Conservation (phyloP, 768 basidiomycete species). For the Tylopilus cervinicoccineus region DNA sequence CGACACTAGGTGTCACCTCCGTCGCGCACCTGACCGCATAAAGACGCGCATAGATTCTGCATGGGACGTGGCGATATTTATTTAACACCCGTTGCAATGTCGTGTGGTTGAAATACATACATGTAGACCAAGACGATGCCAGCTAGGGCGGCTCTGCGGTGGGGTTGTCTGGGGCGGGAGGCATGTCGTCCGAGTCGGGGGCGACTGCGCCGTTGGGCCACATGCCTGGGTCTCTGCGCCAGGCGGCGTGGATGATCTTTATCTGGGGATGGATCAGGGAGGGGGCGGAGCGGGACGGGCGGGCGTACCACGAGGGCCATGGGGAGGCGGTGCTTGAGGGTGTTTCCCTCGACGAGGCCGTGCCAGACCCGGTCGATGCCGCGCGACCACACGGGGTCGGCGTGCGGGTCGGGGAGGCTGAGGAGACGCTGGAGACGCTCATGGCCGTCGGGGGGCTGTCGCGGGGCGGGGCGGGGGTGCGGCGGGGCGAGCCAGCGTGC, state of each 20-base stretch:
- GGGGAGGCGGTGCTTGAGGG: constrained; percentile 58
- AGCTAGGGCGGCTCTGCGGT: constrained; percentile 1
- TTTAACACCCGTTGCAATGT: not conserved
- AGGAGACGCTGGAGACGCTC: constrained; percentile 52
- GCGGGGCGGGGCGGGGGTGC: constrained; percentile 12
- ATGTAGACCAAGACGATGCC: not conserved
- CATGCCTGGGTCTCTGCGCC: constrained; percentile 66
- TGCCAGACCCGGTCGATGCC: constrained; percentile 63
- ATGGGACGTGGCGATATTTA: constrained; percentile 10
- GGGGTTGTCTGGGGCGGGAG: not conserved
- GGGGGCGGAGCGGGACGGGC: not conserved
- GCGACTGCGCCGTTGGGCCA: constrained; percentile 64
- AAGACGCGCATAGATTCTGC: not conserved
- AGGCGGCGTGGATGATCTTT: constrained; percentile 68
- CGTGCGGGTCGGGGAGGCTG: constrained; percentile 41
- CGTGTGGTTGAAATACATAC: constrained; percentile 2
- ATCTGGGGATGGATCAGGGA: constrained; percentile 42
- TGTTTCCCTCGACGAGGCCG: constrained; percentile 54
- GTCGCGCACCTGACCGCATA: constrained; percentile 52
- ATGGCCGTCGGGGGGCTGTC: constrained; percentile 38
- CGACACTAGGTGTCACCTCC: constrained; percentile 70
- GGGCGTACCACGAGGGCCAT: constrained; percentile 57
- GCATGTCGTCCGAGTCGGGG: constrained; percentile 59
- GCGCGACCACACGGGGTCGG: constrained; percentile 51
- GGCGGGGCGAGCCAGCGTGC: constrained; percentile 51